phyloP scores from a whole-genome alignment of 345 rosid species.

The Mangifera indica region DNA sequence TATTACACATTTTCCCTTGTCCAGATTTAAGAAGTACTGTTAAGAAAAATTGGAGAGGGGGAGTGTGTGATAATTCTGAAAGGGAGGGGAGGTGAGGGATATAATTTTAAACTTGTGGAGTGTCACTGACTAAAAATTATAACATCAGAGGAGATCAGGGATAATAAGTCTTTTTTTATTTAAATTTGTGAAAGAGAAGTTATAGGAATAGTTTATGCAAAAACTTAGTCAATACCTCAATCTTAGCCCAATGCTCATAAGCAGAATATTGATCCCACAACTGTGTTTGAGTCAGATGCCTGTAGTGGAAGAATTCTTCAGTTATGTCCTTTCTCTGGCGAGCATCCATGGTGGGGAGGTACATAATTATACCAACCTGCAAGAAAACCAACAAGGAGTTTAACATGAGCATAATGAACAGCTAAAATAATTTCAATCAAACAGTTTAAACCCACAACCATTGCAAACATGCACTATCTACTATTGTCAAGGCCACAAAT shows the following conservation, averaged over 20 bases:
- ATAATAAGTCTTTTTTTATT: background rate
- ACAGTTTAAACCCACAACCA: background rate
- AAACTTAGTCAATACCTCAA: conserved; percentile 59
- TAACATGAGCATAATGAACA: background rate
- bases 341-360: conserved; percentile 88
- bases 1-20: no score
- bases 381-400: conserved; percentile 1
- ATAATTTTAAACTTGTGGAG: no score
- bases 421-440: background rate
- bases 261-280: conserved; percentile 86
- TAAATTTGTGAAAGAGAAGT: background rate
- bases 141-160: no score
- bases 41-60: no score
- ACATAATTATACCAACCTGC: conserved; percentile 98
- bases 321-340: conserved; percentile 96
- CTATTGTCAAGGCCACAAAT: background rate
- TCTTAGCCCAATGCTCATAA: conserved; percentile 96
- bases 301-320: conserved; percentile 86
- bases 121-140: no score
- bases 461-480: background rate
- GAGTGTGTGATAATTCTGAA: no score
- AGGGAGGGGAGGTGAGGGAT: no score
- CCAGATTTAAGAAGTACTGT: no score
- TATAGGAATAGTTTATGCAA: conserved; percentile 14
- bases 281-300: conserved; percentile 57